phyloP scores from a whole-genome alignment of 2,329 filamentous ascomycete genomes.

The Aureobasidium mangrovei region DNA sequence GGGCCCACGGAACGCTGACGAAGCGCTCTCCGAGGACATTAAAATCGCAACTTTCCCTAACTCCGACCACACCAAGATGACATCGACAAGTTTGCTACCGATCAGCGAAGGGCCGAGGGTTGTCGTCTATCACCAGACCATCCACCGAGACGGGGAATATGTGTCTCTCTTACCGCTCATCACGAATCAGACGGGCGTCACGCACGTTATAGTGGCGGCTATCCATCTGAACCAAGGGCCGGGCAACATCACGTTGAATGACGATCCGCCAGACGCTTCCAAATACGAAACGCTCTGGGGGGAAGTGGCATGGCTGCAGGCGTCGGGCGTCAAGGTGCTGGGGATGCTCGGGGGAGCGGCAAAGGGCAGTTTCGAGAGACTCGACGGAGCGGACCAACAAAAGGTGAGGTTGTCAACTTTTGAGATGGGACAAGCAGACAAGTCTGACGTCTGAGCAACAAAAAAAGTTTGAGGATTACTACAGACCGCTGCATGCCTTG shows the following conservation, averaged over 20 bases:
- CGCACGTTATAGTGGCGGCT: slow-evolving; percentile 79
- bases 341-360: slow-evolving; percentile 85
- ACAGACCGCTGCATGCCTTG: slow-evolving; percentile 57
- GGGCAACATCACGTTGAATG: slow-evolving; percentile 65
- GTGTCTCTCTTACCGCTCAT: slow-evolving; percentile 56
- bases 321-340: slow-evolving; percentile 66
- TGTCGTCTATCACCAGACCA: slow-evolving; percentile 57
- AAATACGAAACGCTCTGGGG: slow-evolving; percentile 68
- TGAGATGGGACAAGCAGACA: neutral
- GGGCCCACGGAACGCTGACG: neutral
- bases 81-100: slow-evolving; percentile 1
- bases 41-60: no score
- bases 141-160: slow-evolving; percentile 45
- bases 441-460: neutral
- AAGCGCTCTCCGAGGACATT: neutral
- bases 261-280: slow-evolving; percentile 58
- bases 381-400: slow-evolving; percentile 48
- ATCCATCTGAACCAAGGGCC: slow-evolving; percentile 70
- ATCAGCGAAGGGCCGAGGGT: slow-evolving; percentile 32
- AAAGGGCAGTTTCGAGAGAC: slow-evolving; percentile 57
- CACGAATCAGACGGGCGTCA: slow-evolving; percentile 52
- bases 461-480: slow-evolving; percentile 60
- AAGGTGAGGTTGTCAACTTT: slow-evolving; percentile 8
- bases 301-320: slow-evolving; percentile 64
- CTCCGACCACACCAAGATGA: neutral